Base-by-base conservation (phyloP, 306 rosid genomes). In the Vigna angularis region DNA sequence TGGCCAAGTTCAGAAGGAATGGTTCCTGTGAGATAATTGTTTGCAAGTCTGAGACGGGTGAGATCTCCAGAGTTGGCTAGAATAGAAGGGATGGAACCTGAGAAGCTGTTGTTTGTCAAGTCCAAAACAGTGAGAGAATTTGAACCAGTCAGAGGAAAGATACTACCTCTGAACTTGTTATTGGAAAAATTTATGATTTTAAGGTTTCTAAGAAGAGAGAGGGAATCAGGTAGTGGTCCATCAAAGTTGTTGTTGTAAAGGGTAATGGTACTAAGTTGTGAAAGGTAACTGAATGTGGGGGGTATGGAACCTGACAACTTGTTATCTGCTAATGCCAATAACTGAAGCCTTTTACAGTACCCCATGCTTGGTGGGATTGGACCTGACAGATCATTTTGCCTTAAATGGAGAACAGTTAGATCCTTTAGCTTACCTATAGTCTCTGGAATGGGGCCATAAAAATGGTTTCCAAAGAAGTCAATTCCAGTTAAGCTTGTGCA, bases 291-390 rank as follows among this genome's bases (percentile, higher is more conserved):
- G 74, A 93, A 90, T 59, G 91, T 89, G 66, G 90, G 72, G 28
- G 98, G 98, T 70, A 93, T 72, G 1, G 94, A 80, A 47, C 98
- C 93, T 16, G 94, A 85, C 50, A 93, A 83, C 70, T 79, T 82
- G 89, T 93, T 93, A 83, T 93, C 98, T 11, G 98, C 98, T 80
- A 93, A 83, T 64, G 92, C 96, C 84, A 93, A 77, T 15, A 88
- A 44, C 85, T 86, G 86, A 61, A 90, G 94, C 70, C 81, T 86
- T 79, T 62, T 79, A 77, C 98, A 93, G 82, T 86, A 86, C 2
- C 96, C 98, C 85, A 93, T 61, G 79, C 96, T 93, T 61, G 89
- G 85, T 10, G 98, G 98, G 32, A 93, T 86, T 36, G 90, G 91
- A 68, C 98, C 98, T 58, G 87, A 83, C 51, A 93, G 84, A 57